Percentiles rank a stretch among this genome's conserved stretches.
phyloP scores from a whole-genome alignment of 352 stramenopile genomes.

The Globisporangium rhizosaccharum region DNA sequence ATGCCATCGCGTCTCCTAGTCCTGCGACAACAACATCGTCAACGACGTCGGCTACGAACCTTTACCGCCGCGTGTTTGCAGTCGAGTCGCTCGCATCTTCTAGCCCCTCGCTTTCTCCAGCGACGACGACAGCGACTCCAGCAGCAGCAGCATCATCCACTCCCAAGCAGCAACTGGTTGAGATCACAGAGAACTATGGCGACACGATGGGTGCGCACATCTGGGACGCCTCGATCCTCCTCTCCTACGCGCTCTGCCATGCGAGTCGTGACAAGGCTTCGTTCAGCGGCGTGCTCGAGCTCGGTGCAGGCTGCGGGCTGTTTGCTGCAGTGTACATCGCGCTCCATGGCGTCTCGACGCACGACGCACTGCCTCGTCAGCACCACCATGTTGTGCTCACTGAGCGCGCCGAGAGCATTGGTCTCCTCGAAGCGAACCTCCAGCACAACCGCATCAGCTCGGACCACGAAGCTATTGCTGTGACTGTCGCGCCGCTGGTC shows the following conservation, averaged over 20 bases:
- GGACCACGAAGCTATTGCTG: neutral
- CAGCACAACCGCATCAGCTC: conserved; percentile 13
- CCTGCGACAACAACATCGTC: neutral
- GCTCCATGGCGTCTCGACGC: neutral
- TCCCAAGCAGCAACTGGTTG: neutral
- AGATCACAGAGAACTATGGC: conserved; percentile 58
- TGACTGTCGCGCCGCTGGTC: conserved; percentile 15
- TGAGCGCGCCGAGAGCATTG: conserved; percentile 26
- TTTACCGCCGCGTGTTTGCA: conserved; percentile 5
- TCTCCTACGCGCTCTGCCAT: conserved; percentile 32
- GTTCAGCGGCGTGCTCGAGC: conserved; percentile 24
- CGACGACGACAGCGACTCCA: no score
- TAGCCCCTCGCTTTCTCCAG: no score
- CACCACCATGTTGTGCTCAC: conserved; percentile 23
- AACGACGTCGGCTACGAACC: neutral
- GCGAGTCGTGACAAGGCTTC: neutral
- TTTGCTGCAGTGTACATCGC: conserved; percentile 28
- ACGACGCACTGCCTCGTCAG: neutral
- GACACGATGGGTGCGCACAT: conserved; percentile 60
- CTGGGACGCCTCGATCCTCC: conserved; percentile 60
- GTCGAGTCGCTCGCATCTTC: neutral
- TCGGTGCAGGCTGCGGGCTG: conserved; percentile 46
- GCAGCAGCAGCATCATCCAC: no score
- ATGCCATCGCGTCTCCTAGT: neutral
- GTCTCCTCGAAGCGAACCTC: conserved; percentile 28